Evolutionary conservation across 805 yeast species (phyloP), one percentile per base, ranked within the genome.

Genomic region (Candida koratica): DNA sequence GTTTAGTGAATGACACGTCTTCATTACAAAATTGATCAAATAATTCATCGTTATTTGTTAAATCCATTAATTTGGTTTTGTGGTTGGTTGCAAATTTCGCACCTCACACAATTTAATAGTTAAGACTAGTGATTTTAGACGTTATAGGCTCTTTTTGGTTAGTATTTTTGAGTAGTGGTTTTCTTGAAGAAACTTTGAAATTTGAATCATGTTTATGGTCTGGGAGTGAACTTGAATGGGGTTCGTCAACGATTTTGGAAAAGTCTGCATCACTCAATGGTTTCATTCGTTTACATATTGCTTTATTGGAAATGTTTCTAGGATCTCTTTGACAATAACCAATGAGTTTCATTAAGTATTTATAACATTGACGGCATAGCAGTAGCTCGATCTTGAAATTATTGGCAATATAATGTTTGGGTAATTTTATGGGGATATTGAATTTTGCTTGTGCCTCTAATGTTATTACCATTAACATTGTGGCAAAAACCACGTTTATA

Each of bases 401-500:
- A 3, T 28, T 17, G 4, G 16, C n/a, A 11, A 57, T 39, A 33
- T 43, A 58, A 12, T 38, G 28, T 7, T 38, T 31, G 0, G 66
- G 64, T 8, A 58, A 13, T n/a, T 42, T 26, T 8, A 42, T 36
- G 1, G 38, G 39, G 6, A 29, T 35, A 4, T 39, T 45, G 24
- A 55, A 46, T 37, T 46, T 51, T 8, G 18, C 25, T 12, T 37
- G 41, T 4, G 53, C 58, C 39, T 60, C 64, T 6, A 36, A 16
- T 10, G 56, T 32, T 2, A 46, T 43, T 8, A 56, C 36, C 1
- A 61, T 44, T 25, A 61, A 25, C 25, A 51, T 37, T 1, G 64
- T 42, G 3, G 56, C 67, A 41, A 66, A 64, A 10, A 65, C 39
- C 2, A 64, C 55, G 8, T 45, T 37, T 28, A 56, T 50, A 36